Conservation (phyloP, 768 basidiomycete genomes). For the Suillus hirtellus region DNA sequence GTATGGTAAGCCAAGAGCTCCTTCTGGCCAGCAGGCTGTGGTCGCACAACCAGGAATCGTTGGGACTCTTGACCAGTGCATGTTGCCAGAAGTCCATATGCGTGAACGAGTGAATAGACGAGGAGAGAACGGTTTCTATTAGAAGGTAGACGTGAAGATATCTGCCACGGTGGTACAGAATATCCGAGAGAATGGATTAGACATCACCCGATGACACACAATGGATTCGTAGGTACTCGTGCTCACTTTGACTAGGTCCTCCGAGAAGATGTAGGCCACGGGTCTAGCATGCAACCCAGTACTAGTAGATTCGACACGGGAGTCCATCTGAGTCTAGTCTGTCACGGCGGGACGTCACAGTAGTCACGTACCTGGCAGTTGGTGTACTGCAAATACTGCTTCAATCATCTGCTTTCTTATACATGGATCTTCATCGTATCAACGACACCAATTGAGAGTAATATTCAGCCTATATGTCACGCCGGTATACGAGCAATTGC, state of each 20-base stretch:
- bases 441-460: too few species aligned
- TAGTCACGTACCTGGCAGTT: background rate
- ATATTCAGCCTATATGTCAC: too few species aligned
- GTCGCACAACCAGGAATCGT: constrained; percentile 49
- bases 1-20: constrained; percentile 72
- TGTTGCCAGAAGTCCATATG: constrained; percentile 48
- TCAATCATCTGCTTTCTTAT: background rate
- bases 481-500: too few species aligned
- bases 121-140: constrained; percentile 65
- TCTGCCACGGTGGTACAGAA: constrained; percentile 25
- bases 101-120: constrained; percentile 62
- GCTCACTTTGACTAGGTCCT: constrained; percentile 54
- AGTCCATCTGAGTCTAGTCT: background rate
- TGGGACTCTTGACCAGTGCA: constrained; percentile 22
- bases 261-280: constrained; percentile 56
- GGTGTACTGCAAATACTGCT: background rate
- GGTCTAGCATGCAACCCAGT: constrained; percentile 4
- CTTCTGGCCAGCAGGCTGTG: constrained; percentile 51
- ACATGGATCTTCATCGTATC: too few species aligned
- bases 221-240: background rate
- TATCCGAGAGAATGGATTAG: constrained; percentile 1
- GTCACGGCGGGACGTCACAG: background rate
- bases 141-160: constrained; percentile 63
- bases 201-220: background rate
- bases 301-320: background rate